Percentiles rank a stretch among this genome's conserved stretches.
Conservation (phyloP, 352 stramenopile genomes). For the Phytopythium helicoides region DNA sequence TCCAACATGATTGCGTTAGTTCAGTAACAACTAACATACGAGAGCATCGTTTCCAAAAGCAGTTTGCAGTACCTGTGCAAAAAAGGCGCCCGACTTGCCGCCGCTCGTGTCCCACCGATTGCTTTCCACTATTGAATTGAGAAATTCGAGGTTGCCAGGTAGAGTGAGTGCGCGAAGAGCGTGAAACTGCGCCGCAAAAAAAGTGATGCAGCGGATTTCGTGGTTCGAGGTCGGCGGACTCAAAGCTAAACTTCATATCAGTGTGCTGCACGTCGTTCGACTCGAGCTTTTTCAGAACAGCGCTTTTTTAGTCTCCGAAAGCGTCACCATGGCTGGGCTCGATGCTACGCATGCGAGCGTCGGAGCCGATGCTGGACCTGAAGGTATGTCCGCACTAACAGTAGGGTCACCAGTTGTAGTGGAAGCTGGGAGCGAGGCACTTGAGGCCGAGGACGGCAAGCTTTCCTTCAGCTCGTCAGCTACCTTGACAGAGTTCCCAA, state of each 20-base stretch:
- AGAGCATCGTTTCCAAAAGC: constrained; percentile 6
- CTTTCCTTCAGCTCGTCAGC: constrained; percentile 37
- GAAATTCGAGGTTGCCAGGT: constrained; percentile 69
- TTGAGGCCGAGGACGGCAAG: not conserved
- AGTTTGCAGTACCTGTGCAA: constrained; percentile 59
- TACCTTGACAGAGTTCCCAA: constrained; percentile 48
- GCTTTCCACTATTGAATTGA: constrained; percentile 83
- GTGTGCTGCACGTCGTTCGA: constrained; percentile 72
- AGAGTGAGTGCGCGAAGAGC: constrained; percentile 62
- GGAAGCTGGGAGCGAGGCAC: not conserved
- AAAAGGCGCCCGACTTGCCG: constrained; percentile 85
- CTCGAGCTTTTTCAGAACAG: constrained; percentile 71
- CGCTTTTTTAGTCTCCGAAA: constrained; percentile 34
- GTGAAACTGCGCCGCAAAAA: constrained; percentile 85
- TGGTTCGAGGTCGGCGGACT: constrained; percentile 44
- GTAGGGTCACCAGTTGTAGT: not conserved
- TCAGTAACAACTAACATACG: not conserved
- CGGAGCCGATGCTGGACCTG: not conserved
- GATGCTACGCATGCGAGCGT: constrained; percentile 1
- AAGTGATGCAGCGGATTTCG: constrained; percentile 68
- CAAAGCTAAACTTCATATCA: constrained; percentile 76
- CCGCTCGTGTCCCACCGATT: constrained; percentile 73
- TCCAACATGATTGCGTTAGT: constrained; percentile 9
- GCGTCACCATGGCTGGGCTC: not conserved
- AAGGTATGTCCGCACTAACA: not conserved